phyloP scores from a whole-genome alignment of 2,329 filamentous ascomycete species.

The Cytospora piceae region DNA sequence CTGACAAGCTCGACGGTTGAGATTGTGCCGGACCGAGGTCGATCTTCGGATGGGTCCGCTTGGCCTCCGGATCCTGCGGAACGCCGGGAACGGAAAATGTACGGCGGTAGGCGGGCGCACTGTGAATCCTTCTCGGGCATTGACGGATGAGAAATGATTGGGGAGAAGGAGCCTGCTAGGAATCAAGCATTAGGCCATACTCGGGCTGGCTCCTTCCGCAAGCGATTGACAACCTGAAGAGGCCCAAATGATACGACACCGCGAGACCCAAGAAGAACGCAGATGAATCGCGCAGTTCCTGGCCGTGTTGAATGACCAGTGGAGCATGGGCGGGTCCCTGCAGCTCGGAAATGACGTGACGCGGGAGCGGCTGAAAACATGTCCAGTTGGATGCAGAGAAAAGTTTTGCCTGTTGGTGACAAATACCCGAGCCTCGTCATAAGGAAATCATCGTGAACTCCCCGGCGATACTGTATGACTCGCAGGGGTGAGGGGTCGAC shows the following conservation, averaged over 20 bases:
- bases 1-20: neutral
- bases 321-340: conserved; percentile 20
- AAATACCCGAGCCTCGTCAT: conserved; percentile 9
- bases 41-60: conserved; percentile 20
- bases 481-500: neutral
- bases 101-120: neutral
- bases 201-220: neutral
- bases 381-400: conserved; percentile 6
- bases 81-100: neutral
- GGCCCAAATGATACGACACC: neutral
- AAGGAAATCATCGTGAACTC: conserved; percentile 16
- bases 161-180: neutral
- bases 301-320: neutral
- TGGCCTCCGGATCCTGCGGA: conserved; percentile 12
- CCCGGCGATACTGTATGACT: conserved; percentile 17
- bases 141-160: neutral
- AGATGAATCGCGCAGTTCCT: conserved; percentile 18
- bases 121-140: no score
- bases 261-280: neutral
- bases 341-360: conserved; percentile 22
- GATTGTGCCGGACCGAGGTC: conserved; percentile 21
- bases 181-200: neutral
- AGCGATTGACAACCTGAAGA: neutral
- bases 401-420: conserved; percentile 18
- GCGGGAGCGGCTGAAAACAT: conserved; percentile 18